These are phyloP conservation scores for Seminavis robusta DNA, from an alignment of 108 stramenopile species.

Conservation along the genomic window DNA sequence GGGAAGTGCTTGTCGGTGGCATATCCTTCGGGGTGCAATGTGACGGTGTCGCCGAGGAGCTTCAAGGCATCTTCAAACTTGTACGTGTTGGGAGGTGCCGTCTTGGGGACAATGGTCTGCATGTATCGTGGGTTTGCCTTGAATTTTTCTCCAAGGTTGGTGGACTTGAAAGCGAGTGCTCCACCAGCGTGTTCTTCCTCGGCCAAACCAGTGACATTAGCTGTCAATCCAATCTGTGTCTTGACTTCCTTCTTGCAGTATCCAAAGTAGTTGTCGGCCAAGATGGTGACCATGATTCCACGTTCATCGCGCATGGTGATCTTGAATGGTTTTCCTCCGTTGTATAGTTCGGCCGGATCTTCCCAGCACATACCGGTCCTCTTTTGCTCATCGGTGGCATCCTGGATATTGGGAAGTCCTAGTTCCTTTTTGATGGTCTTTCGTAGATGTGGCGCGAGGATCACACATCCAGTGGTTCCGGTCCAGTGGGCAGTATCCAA, in stretches of 20 bases:
- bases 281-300: constrained; percentile 60
- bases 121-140: constrained; percentile 30
- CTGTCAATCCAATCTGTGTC: constrained; percentile 53
- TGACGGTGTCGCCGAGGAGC: constrained; percentile 42
- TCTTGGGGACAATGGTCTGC: constrained; percentile 15
- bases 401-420: constrained; percentile 38
- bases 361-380: constrained; percentile 50
- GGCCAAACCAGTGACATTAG: constrained; percentile 48
- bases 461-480: constrained; percentile 52
- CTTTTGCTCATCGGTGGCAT: constrained; percentile 54
- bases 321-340: constrained; percentile 53
- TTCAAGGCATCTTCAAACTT: constrained; percentile 35
- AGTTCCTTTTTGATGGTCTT: constrained; percentile 48
- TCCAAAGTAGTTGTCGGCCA: constrained; percentile 60
- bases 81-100: constrained; percentile 25
- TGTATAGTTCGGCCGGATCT: constrained; percentile 42
- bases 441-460: constrained; percentile 49
- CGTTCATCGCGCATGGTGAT: constrained; percentile 54
- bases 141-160: constrained; percentile 44
- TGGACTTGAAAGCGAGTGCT: constrained; percentile 49
- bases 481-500: constrained; percentile 52
- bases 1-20: constrained; percentile 50
- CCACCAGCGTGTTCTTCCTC: constrained; percentile 64
- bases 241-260: constrained; percentile 63
- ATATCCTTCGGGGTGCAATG: constrained; percentile 44